Evolutionary conservation across 371 early-diverging fungal genomes (phyloP).

Genomic region (Syncephalastrum monosporum): DNA sequence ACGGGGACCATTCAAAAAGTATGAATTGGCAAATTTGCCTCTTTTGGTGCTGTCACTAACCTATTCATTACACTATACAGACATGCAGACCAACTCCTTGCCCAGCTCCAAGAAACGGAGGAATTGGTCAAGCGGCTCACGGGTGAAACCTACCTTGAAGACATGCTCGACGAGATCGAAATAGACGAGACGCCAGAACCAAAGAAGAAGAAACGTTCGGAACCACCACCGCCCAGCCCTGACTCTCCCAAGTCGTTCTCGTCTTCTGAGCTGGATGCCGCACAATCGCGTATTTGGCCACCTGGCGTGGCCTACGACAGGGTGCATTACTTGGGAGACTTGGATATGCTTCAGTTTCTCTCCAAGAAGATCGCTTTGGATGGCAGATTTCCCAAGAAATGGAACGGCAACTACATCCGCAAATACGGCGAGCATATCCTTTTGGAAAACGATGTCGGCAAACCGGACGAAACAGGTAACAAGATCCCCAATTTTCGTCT

Average conservation of each 20-base stretch:
- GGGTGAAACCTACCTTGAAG: constrained; percentile 7
- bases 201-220: constrained; percentile 2
- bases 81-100: constrained; percentile 43
- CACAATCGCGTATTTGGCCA: constrained; percentile 16
- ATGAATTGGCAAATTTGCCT: background rate
- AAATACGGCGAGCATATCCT: constrained; percentile 43
- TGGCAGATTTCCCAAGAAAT: constrained; percentile 13
- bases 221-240: background rate
- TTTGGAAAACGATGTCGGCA: constrained; percentile 25
- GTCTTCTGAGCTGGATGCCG: constrained; percentile 11
- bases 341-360: constrained; percentile 42
- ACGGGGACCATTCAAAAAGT: constrained; percentile 40
- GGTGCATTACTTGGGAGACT: constrained; percentile 43
- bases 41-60: no score
- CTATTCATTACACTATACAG: constrained; percentile 10
- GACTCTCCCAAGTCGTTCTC: background rate
- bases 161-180: constrained; percentile 4
- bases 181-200: background rate
- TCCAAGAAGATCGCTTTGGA: constrained; percentile 40
- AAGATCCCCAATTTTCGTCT: constrained; percentile 6
- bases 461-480: constrained; percentile 1
- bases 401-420: constrained; percentile 37
- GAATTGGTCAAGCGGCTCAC: constrained; percentile 11
- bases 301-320: constrained; percentile 24
- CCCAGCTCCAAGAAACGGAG: constrained; percentile 34